Conservation (phyloP, 108 stramenopile genomes). For the Cyclostephanos invisitatus region DNA sequence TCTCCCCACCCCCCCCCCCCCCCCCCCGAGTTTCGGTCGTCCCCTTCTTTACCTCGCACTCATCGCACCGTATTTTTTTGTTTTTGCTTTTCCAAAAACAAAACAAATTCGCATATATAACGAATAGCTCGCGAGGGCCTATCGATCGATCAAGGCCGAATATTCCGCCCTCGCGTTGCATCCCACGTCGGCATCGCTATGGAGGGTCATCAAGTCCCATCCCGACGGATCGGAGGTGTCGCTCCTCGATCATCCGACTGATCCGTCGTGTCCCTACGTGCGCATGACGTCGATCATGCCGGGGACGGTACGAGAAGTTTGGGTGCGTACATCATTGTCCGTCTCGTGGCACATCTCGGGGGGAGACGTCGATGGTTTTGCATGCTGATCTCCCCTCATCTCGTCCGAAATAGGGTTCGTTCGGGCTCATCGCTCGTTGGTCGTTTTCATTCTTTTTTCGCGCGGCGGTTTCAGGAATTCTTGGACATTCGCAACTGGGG, state of each 20-base stretch:
- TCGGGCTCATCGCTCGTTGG: background rate
- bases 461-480: slow-evolving; percentile 48
- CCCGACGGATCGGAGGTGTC: slow-evolving; percentile 52
- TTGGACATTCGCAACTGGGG: slow-evolving; percentile 53
- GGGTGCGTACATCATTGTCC: slow-evolving; percentile 23
- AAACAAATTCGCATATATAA: background rate
- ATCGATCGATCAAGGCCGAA: slow-evolving; percentile 24
- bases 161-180: slow-evolving; percentile 13
- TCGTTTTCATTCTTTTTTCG: no score
- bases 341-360: no score
- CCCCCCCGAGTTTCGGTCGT: background rate
- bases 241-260: slow-evolving; percentile 56
- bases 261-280: slow-evolving; percentile 71
- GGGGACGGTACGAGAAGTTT: slow-evolving; percentile 48
- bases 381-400: background rate
- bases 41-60: background rate
- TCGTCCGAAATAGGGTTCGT: background rate
- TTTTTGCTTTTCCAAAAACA: background rate
- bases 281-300: slow-evolving; percentile 63
- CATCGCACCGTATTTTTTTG: background rate
- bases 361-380: no score
- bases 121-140: slow-evolving; percentile 10
- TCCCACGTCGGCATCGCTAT: background rate
- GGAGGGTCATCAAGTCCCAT: slow-evolving; percentile 5
- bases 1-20: background rate